phyloP scores from a whole-genome alignment of 345 rosid species.

The Hibiscus mutabilis region DNA sequence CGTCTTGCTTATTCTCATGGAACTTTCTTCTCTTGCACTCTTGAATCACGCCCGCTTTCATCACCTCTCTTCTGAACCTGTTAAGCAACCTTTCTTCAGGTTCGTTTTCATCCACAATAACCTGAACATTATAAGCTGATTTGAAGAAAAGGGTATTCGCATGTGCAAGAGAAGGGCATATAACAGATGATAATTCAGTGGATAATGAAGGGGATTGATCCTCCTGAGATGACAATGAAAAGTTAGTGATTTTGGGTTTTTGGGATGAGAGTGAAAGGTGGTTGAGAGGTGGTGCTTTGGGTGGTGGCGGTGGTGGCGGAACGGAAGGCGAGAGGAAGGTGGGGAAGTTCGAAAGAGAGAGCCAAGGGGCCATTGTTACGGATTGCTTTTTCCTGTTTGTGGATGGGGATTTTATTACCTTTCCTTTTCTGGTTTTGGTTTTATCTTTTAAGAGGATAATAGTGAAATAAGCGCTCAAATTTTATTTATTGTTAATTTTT shows the following conservation, averaged over 20 bases:
- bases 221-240: constrained; percentile 23
- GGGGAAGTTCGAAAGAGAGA: constrained; percentile 55
- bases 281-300: constrained; percentile 18
- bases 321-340: constrained; percentile 44
- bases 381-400: constrained; percentile 9
- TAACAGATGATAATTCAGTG: constrained; percentile 49
- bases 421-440: background rate
- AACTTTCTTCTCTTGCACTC: constrained; percentile 65
- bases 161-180: constrained; percentile 69
- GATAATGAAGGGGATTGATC: constrained; percentile 21
- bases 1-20: constrained; percentile 67
- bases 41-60: constrained; percentile 77
- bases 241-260: constrained; percentile 19
- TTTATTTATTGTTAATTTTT: too few species aligned
- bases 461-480: too few species aligned
- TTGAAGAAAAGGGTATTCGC: constrained; percentile 64
- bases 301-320: constrained; percentile 7
- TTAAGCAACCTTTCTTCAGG: constrained; percentile 45
- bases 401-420: constrained; percentile 25
- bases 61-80: constrained; percentile 67
- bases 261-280: constrained; percentile 25
- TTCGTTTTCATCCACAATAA: constrained; percentile 63
- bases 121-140: constrained; percentile 70
- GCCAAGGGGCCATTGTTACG: constrained; percentile 52
- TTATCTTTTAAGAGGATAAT: background rate